These are phyloP conservation scores for Moesziomyces sp. DNA, from an alignment of 1,284 basidiomycete genomes.

Conservation along the genomic window DNA sequence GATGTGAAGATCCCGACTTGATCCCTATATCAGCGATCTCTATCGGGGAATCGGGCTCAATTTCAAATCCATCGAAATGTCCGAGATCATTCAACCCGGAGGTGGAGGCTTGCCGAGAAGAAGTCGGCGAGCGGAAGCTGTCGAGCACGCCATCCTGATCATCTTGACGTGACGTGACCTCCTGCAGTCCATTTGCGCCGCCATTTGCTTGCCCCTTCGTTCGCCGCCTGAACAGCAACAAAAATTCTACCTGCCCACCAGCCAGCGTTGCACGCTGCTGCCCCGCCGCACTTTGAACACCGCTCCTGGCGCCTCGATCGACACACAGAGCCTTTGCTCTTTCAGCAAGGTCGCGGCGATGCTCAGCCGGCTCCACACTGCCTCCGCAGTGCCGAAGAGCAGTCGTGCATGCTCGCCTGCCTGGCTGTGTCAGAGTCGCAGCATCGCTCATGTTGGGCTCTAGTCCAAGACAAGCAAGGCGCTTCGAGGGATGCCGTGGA, in stretches of 20 bases:
- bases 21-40: neutral
- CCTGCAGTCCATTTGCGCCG: neutral
- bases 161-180: neutral
- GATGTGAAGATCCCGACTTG: neutral
- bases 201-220: neutral
- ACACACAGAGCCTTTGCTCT: neutral
- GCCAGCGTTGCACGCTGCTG: neutral
- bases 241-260: neutral
- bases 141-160: constrained; percentile 1
- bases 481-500: too few species aligned
- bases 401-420: too few species aligned
- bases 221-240: neutral
- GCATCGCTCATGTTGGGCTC: too few species aligned
- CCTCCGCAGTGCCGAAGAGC: too few species aligned
- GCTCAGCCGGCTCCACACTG: too few species aligned
- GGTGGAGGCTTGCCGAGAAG: neutral
- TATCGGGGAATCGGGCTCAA: neutral
- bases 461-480: too few species aligned
- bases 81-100: neutral
- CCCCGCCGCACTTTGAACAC: neutral
- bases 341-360: too few species aligned
- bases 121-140: neutral
- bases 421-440: too few species aligned
- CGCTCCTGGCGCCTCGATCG: neutral
- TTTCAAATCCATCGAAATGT: neutral